These are phyloP conservation scores for Conoideocrella luteorostrata DNA, from an alignment of 2,329 filamentous ascomycete genomes.

Conservation along the genomic window DNA sequence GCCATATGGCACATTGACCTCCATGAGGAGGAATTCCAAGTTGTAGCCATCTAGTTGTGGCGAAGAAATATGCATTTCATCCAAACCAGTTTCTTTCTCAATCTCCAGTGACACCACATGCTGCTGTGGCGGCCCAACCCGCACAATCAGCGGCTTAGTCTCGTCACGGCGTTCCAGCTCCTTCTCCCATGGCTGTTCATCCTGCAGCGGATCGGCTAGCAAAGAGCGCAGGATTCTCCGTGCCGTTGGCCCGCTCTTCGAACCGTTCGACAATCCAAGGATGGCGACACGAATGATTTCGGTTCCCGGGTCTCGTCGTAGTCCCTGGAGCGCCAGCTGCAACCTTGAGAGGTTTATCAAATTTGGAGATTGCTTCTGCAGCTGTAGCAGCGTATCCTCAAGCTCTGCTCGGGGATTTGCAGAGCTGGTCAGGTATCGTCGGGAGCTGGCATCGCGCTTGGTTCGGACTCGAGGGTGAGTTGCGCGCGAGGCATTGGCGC, in stretches of 20 bases:
- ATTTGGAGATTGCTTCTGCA: constrained; percentile 55
- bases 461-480: constrained; percentile 13
- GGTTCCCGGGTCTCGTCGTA: constrained; percentile 48
- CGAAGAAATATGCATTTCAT: constrained; percentile 57
- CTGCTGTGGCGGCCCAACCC: constrained; percentile 34
- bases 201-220: constrained; percentile 61
- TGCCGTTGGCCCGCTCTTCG: constrained; percentile 40
- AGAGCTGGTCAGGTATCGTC: constrained; percentile 22
- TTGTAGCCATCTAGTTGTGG: constrained; percentile 53
- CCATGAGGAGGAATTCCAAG: constrained; percentile 57
- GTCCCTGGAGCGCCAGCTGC: constrained; percentile 62
- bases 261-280: constrained; percentile 38
- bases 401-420: constrained; percentile 45
- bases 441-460: constrained; percentile 15
- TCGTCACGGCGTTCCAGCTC: constrained; percentile 47
- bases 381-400: constrained; percentile 49
- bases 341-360: constrained; percentile 63
- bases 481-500: constrained; percentile 18
- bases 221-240: constrained; percentile 62
- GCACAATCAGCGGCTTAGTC: constrained; percentile 55
- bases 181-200: constrained; percentile 60
- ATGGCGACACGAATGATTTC: constrained; percentile 56
- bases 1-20: constrained; percentile 35
- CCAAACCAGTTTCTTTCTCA: constrained; percentile 34
- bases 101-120: constrained; percentile 22